Percentiles rank a stretch among this genome's conserved stretches.
These are phyloP conservation scores for Neopestalotiopsis sp. DNA, from an alignment of 2,329 filamentous ascomycete genomes.

Conservation along the genomic window DNA sequence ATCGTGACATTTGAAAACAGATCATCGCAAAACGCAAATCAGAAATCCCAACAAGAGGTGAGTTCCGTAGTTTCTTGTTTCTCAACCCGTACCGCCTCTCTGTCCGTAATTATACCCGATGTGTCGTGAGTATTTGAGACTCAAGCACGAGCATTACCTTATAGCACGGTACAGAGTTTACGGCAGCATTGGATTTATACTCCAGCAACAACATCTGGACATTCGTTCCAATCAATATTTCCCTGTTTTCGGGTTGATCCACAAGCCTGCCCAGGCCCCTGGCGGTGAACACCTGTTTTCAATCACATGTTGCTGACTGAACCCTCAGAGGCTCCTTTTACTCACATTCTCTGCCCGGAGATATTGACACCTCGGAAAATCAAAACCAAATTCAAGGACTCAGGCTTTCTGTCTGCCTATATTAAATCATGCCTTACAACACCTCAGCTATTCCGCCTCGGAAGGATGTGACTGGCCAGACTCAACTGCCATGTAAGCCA, in stretches of 20 bases:
- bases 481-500: constrained; percentile 80
- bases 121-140: too few species aligned
- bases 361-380: not conserved
- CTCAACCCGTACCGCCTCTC: too few species aligned
- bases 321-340: not conserved
- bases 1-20: too few species aligned
- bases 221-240: not conserved
- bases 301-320: not conserved
- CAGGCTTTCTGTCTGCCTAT: not conserved
- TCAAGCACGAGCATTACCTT: too few species aligned
- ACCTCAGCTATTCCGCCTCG: constrained; percentile 80
- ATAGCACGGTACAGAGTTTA: too few species aligned
- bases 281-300: not conserved
- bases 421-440: constrained; percentile 80
- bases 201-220: too few species aligned
- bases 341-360: not conserved
- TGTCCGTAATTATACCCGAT: too few species aligned
- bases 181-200: too few species aligned
- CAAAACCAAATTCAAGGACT: not conserved
- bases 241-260: not conserved
- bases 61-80: too few species aligned
- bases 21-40: too few species aligned
- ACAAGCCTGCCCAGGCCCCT: not conserved
- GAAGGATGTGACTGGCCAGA: constrained; percentile 83
- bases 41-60: too few species aligned